Percentiles rank a stretch among this genome's conserved stretches.
These are phyloP conservation scores for Cladosporium velox DNA, from an alignment of 2,329 filamentous ascomycete species.

Conservation along the genomic window DNA sequence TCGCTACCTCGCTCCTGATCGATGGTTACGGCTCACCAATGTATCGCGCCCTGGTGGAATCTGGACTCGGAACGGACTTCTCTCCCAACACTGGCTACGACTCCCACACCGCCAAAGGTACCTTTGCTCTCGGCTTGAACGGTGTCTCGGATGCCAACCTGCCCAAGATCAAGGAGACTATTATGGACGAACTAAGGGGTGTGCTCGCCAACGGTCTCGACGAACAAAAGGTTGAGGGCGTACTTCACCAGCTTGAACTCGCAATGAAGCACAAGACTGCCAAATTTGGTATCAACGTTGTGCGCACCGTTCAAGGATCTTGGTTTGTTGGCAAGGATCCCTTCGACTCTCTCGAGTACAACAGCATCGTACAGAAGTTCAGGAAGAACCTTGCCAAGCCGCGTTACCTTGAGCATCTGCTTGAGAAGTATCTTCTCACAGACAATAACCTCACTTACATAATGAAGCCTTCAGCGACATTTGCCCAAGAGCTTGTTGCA, in stretches of 20 bases:
- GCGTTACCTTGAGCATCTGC: conserved; percentile 77
- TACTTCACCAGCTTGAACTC: conserved; percentile 92
- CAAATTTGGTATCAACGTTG: conserved; percentile 86
- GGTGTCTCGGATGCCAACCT: conserved; percentile 84
- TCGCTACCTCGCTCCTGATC: conserved; percentile 81
- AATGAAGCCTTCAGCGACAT: conserved; percentile 82
- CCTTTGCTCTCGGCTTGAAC: conserved; percentile 88
- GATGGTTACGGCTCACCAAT: conserved; percentile 95
- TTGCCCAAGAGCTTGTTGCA: conserved; percentile 69
- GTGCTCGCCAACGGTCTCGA: conserved; percentile 79
- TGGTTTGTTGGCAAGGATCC: conserved; percentile 97
- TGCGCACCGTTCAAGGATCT: conserved; percentile 83
- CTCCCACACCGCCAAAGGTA: conserved; percentile 68
- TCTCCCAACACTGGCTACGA: conserved; percentile 95
- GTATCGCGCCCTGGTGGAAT: conserved; percentile 85
- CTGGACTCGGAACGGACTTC: conserved; percentile 87
- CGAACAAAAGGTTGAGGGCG: conserved; percentile 85
- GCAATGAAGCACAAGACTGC: conserved; percentile 93
- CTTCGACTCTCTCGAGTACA: conserved; percentile 88
- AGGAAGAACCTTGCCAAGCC: conserved; percentile 73
- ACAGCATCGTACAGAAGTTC: conserved; percentile 82
- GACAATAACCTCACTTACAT: conserved; percentile 88
- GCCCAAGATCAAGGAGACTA: conserved; percentile 70
- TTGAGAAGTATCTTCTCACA: conserved; percentile 88
- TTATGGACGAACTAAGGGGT: conserved; percentile 71